A percentile compares a stretch with the other conserved stretches of the same genome.
These are phyloP conservation scores for Curvularia verruculosa DNA, from an alignment of 2,329 filamentous ascomycete genomes.

Conservation along the genomic window DNA sequence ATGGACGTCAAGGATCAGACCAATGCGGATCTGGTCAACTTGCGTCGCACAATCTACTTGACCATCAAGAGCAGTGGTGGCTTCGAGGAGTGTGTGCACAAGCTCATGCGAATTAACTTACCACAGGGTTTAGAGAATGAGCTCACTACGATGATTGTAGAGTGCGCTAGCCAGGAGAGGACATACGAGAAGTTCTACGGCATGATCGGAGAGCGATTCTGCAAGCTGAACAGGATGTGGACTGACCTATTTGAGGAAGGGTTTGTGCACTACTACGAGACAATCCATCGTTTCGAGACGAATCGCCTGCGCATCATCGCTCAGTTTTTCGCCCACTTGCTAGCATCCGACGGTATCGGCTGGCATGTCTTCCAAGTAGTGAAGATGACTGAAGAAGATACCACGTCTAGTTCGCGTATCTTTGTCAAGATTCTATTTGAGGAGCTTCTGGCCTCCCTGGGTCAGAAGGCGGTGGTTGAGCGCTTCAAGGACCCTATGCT, in stretches of 20 bases:
- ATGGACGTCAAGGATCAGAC: constrained; percentile 98
- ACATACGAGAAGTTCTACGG: constrained; percentile 99
- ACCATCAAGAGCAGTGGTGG: constrained; percentile 97
- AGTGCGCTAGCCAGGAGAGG: constrained; percentile 94
- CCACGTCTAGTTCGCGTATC: constrained; percentile 93
- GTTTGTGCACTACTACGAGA: constrained; percentile 94
- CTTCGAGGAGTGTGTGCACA: constrained; percentile 96
- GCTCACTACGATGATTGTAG: constrained; percentile 94
- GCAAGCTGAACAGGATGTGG: constrained; percentile 95
- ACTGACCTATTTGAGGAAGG: constrained; percentile 87
- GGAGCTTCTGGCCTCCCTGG: constrained; percentile 84
- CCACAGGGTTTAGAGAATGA: constrained; percentile 87
- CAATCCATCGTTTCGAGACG: constrained; percentile 95
- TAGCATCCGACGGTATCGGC: constrained; percentile 85
- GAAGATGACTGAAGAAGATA: constrained; percentile 94
- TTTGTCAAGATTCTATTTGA: constrained; percentile 99
- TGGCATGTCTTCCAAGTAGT: constrained; percentile 89
- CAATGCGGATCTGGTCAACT: constrained; percentile 92
- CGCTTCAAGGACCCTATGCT: constrained; percentile 77
- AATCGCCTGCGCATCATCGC: constrained; percentile 95
- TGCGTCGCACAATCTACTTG: constrained; percentile 92
- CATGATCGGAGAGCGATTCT: constrained; percentile 90
- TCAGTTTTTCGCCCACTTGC: constrained; percentile 89
- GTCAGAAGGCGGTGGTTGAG: constrained; percentile 77
- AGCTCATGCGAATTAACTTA: constrained; percentile 85